Base-by-base conservation (phyloP, 371 early-diverging fungal genomes). In the Actinomortierella wolfii region DNA sequence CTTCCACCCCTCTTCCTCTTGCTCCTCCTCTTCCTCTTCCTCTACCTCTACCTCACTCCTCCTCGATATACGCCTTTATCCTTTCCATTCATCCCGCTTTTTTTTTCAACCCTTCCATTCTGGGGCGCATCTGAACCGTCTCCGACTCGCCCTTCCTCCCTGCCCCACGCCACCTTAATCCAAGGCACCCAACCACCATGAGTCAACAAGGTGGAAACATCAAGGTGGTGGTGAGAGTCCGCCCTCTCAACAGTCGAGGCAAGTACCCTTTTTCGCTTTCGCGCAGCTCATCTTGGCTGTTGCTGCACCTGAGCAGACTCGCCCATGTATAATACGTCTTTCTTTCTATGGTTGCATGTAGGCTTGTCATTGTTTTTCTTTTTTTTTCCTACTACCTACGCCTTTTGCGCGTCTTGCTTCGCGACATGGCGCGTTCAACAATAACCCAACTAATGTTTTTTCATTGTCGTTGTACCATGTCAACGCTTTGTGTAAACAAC, bases 201-300 rank as follows among this genome's bases (percentile, higher is more conserved):
- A 71, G 71, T 43, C 61, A n/a, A n/a, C n/a, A 61, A 48, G 76
- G 80, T 48, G 84, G 85, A 48, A 90, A 90, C 71, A 89, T 92
- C 59, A 89, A 88, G 54, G 92, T 92, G 25, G 90, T 90, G 18
- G 92, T 92, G 50, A 84, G 92, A 44, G 89, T 89, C 76, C 85
- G 92, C 29, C 92, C 92, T 17, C 76, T 92, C 53, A 92, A 91
- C 64, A 68, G 83, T 46, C 81, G 91, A 78, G 92, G 90, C 82
- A 76, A 69, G 54, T 23, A 48, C 29, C 53, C 40, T 28, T 48
- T 40, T 52, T 47, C 50, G 64, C 23, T 28, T 50, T 24, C 28
- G 20, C 46, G 18, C 57, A 46, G 46, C 60, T 61, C 20, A 42
- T 26, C 9, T n/a, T 17, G 52, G 7, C 25, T 60, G 15, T 50